A percentile compares a stretch with the other conserved stretches of the same genome.
Conservation (phyloP, 345 rosid species). For the Syzygium jambos region DNA sequence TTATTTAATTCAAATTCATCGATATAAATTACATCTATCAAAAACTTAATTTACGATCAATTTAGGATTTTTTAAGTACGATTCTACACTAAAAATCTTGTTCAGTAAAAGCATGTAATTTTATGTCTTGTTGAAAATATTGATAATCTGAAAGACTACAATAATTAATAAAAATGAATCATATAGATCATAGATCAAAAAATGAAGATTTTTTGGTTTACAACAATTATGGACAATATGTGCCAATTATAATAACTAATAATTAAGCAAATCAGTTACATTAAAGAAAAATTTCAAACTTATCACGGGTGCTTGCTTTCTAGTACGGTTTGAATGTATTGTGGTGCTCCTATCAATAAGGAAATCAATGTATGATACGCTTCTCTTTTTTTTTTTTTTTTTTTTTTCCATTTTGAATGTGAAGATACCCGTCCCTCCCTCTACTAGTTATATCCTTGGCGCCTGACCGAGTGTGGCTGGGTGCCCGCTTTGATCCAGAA, state of each 20-base stretch:
- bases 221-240: not conserved
- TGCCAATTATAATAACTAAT: not conserved
- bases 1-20: not conserved
- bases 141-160: not conserved
- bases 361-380: not conserved
- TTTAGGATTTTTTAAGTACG: not conserved
- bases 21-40: too few relatives aligned
- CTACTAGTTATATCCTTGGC: not conserved
- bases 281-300: not conserved
- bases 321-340: too few relatives aligned
- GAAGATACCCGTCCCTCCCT: too few relatives aligned
- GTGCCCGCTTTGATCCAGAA: not conserved
- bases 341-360: too few relatives aligned
- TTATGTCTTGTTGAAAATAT: not conserved
- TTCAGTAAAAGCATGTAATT: not conserved
- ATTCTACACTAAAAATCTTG: not conserved
- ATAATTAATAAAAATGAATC: too few relatives aligned
- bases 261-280: not conserved
- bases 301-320: too few relatives aligned
- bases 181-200: too few relatives aligned
- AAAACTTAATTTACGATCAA: not conserved
- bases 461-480: not conserved
- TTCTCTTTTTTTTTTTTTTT: too few relatives aligned
- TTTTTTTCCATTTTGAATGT: too few relatives aligned
- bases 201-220: too few relatives aligned